phyloP scores from a whole-genome alignment of 1,284 basidiomycete genomes.

The Xanthoconium separans region DNA sequence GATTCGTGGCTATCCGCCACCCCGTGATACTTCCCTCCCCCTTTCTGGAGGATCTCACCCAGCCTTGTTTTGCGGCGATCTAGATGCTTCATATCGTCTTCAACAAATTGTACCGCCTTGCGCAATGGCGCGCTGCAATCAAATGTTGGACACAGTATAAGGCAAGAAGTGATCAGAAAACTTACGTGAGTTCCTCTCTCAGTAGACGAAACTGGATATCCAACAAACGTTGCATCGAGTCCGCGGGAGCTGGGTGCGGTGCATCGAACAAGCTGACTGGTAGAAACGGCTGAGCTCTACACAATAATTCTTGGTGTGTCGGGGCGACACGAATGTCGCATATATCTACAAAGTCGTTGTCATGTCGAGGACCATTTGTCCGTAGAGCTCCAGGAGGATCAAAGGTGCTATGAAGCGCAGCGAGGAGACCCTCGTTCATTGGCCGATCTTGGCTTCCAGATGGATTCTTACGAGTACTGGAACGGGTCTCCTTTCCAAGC shows the following conservation, averaged over 20 bases:
- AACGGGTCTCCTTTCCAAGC: constrained; percentile 28
- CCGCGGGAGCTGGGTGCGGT: constrained; percentile 54
- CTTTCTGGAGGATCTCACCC: constrained; percentile 36
- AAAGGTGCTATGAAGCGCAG: constrained; percentile 42
- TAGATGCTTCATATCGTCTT: constrained; percentile 39
- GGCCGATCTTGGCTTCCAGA: background rate
- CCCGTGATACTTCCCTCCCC: constrained; percentile 48
- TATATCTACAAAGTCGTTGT: constrained; percentile 65
- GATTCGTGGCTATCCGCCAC: constrained; percentile 39
- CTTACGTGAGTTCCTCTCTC: constrained; percentile 66
- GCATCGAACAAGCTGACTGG: constrained; percentile 57
- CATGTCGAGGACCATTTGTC: constrained; percentile 53
- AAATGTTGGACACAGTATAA: background rate
- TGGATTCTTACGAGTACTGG: constrained; percentile 11
- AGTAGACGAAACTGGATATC: constrained; percentile 72
- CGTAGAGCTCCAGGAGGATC: constrained; percentile 56
- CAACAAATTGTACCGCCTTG: constrained; percentile 44
- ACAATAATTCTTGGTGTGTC: constrained; percentile 59
- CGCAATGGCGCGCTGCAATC: constrained; percentile 48
- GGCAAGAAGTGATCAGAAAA: constrained; percentile 2
- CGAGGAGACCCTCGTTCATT: constrained; percentile 34
- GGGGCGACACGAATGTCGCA: constrained; percentile 58
- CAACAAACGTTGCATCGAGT: constrained; percentile 59
- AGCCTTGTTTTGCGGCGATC: constrained; percentile 31
- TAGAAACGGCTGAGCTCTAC: constrained; percentile 46